Base-by-base conservation (phyloP, 257 asterid species). In the Fraxinus pennsylvanica region DNA sequence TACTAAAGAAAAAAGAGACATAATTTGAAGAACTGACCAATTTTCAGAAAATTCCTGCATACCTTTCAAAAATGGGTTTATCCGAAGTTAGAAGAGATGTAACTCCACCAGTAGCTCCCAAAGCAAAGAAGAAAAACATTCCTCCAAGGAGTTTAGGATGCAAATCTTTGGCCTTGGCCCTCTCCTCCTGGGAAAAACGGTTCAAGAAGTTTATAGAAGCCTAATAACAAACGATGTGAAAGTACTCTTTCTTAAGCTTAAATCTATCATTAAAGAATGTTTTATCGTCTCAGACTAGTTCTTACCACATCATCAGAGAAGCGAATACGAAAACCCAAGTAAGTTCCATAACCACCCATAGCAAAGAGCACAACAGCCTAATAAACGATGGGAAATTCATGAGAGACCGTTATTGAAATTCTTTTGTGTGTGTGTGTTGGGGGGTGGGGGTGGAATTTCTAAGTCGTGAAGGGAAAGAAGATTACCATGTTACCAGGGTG, bases 291-390 rank as follows among this genome's bases (percentile, higher is more conserved):
- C 6, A 61, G 9, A 66, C 81, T 8, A 52, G 13, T 66, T 81
- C 84, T 75, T 87, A 95, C 99, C 87, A 84, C 86, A 73, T 92
- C 86, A 79, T 90, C 86, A 0, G 98, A 90, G 80, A 93, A 83
- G 29, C 94, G 94, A 65, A 95, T 93, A 72, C 97, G 92, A 50
- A 93, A 91, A 65, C 99, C 98, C 81, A 95, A 85, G 80, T 93
- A 93, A 72, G 97, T 91, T 43, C 98, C 99, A 73, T 93, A 95
- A 69, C 99, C 97, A 59, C 99, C 99, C 99, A 95, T 93, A 43
- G 96, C 98, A 81, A 93, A 89, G 72, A 95, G 89, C 81, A 93
- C 98, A 61, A 95, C 97, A 59, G 99, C 98, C 98, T 95, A 79
- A 76, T 82, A 41, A 63, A 75, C 52, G 1, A 39, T 12, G 68